These are phyloP conservation scores for Apiospora hydei DNA, from an alignment of 2,329 filamentous ascomycete genomes.

Conservation along the genomic window DNA sequence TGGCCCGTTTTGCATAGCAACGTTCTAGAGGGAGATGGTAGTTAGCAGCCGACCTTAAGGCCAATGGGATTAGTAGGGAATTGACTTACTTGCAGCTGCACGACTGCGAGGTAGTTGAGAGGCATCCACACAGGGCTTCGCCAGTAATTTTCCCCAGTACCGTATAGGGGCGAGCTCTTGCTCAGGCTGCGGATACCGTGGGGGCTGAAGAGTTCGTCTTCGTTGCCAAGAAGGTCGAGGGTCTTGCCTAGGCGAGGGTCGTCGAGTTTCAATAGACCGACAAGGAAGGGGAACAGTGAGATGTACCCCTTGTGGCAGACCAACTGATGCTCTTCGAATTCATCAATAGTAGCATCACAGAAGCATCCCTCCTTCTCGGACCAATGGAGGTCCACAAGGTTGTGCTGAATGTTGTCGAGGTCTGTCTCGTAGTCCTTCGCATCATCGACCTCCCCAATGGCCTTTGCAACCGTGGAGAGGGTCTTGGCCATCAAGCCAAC, in stretches of 20 bases:
- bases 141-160: conserved; percentile 97
- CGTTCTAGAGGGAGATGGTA: conserved; percentile 55
- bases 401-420: conserved; percentile 79
- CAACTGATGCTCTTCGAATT: conserved; percentile 87
- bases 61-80: neutral
- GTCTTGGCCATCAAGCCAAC: conserved; percentile 94
- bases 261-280: conserved; percentile 78
- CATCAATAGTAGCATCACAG: conserved; percentile 95
- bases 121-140: conserved; percentile 94
- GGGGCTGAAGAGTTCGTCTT: conserved; percentile 87
- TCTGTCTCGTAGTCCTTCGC: conserved; percentile 74
- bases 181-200: conserved; percentile 91
- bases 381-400: conserved; percentile 96
- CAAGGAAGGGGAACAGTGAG: conserved; percentile 89
- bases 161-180: conserved; percentile 82
- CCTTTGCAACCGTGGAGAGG: conserved; percentile 79
- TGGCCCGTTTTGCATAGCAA: conserved; percentile 71
- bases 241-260: conserved; percentile 77
- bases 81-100: conserved; percentile 74
- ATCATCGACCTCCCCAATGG: conserved; percentile 80
- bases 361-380: conserved; percentile 80
- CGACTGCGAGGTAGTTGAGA: conserved; percentile 89
- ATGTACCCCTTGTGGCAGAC: conserved; percentile 98
- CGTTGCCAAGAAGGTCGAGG: conserved; percentile 79
- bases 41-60: conserved; percentile 26